phyloP scores from a whole-genome alignment of 805 yeast genomes.

The Saccharomycopsis sp. region DNA sequence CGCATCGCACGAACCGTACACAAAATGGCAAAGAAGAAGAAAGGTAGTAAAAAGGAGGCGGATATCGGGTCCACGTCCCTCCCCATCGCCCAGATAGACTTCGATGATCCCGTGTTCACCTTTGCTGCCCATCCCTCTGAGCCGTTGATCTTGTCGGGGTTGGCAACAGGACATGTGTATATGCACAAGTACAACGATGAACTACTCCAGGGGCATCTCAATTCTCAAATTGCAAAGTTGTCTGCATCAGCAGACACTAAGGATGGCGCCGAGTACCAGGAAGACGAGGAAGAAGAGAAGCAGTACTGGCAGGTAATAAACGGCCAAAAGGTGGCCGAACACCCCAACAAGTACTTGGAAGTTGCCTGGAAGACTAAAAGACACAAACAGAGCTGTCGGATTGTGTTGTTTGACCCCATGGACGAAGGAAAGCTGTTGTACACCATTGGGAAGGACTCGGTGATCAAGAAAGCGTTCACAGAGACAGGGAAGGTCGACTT shows the following conservation, averaged over 20 bases:
- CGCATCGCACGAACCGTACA: too few species aligned
- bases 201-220: constrained; percentile 31
- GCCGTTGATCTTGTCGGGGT: constrained; percentile 59
- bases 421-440: constrained; percentile 51
- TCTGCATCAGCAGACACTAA: constrained; percentile 1
- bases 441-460: constrained; percentile 74
- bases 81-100: constrained; percentile 33
- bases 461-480: constrained; percentile 65
- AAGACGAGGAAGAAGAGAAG: constrained; percentile 23
- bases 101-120: constrained; percentile 64
- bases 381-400: constrained; percentile 84
- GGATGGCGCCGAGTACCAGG: constrained; percentile 25
- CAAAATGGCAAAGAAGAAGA: constrained; percentile 12
- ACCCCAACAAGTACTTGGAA: constrained; percentile 26
- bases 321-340: constrained; percentile 26
- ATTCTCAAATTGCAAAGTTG: constrained; percentile 12
- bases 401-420: constrained; percentile 56
- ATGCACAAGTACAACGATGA: constrained; percentile 53
- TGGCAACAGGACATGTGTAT: constrained; percentile 75
- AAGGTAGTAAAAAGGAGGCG: constrained; percentile 12
- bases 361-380: constrained; percentile 77
- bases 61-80: constrained; percentile 15
- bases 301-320: constrained; percentile 25
- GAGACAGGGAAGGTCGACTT: constrained; percentile 65
- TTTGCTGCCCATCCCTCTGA: constrained; percentile 71